Percentiles rank a stretch among this genome's conserved stretches.
Evolutionary conservation across 1,284 basidiomycete species (phyloP).

Genomic region (Gomphus bonarii): DNA sequence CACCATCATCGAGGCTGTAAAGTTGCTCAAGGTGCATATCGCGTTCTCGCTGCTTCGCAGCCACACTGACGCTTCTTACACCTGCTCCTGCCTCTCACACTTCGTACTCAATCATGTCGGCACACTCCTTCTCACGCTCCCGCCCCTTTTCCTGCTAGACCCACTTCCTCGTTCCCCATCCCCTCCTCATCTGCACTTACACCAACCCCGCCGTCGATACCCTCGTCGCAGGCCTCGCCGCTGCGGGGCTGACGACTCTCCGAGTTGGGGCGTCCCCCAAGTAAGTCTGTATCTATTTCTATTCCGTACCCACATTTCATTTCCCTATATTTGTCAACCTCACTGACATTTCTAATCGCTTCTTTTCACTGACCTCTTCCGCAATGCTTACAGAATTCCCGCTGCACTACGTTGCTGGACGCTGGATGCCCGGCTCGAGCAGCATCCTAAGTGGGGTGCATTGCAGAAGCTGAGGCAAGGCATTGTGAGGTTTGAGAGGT

Average conservation of each 20-base stretch:
- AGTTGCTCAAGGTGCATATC: conserved; percentile 63
- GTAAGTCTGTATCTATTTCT: conserved; percentile 21
- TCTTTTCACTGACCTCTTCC: no score
- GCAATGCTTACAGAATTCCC: no score
- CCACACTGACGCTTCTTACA: no score
- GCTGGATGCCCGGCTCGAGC: conserved; percentile 55
- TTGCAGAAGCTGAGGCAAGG: conserved; percentile 32
- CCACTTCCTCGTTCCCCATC: conserved; percentile 77
- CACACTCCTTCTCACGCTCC: not conserved
- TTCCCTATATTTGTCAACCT: no score
- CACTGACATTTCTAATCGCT: no score
- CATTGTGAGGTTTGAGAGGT: conserved; percentile 14
- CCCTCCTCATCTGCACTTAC: conserved; percentile 83
- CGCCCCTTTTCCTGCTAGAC: conserved; percentile 25
- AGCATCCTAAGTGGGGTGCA: conserved; percentile 44
- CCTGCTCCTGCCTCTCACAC: no score
- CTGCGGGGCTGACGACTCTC: conserved; percentile 59
- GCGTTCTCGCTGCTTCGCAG: no score
- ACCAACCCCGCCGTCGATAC: conserved; percentile 96
- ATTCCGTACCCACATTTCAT: no score
- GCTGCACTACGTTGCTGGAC: conserved; percentile 23
- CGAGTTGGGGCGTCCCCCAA: conserved; percentile 65
- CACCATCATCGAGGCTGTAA: conserved; percentile 80
- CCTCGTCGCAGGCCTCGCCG: conserved; percentile 64
- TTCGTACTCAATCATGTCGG: no score